Evolutionary conservation across 805 yeast species (phyloP).

Genomic region (Ogataea methanolica): DNA sequence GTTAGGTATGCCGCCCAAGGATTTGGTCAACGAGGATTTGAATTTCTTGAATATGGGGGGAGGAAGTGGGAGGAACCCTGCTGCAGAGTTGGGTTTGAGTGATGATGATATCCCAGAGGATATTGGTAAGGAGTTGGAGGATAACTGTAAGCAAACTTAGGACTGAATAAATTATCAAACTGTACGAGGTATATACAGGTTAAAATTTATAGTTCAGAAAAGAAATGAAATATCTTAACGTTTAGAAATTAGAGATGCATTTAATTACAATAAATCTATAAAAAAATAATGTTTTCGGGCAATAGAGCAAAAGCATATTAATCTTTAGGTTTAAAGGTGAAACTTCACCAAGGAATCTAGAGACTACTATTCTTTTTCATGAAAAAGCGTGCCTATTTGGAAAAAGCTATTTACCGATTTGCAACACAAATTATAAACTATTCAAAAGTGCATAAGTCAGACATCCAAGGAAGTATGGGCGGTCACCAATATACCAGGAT

Average conservation of each 20-base stretch:
- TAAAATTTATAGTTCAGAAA: too few relatives aligned
- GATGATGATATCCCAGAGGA: slow-evolving; percentile 53
- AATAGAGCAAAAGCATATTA: background rate
- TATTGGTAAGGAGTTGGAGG: slow-evolving; percentile 48
- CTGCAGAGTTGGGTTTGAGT: slow-evolving; percentile 36
- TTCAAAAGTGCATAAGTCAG: slow-evolving; percentile 44
- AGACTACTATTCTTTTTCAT: background rate
- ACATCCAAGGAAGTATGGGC: slow-evolving; percentile 90
- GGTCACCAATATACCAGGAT: slow-evolving; percentile 79
- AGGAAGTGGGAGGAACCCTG: slow-evolving; percentile 10
- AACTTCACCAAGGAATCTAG: slow-evolving; percentile 1
- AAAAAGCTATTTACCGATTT: background rate
- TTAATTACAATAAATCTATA: background rate
- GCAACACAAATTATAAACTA: too few relatives aligned
- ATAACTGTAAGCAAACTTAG: slow-evolving; percentile 45
- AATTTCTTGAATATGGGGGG: slow-evolving; percentile 32
- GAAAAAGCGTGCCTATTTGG: background rate
- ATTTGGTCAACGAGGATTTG: slow-evolving; percentile 45
- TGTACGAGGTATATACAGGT: too few relatives aligned
- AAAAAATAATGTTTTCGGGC: background rate
- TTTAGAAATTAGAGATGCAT: background rate
- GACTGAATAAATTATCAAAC: too few relatives aligned
- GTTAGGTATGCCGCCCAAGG: slow-evolving; percentile 77
- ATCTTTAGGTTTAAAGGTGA: background rate
- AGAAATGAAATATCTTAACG: too few relatives aligned